Conservation (phyloP, 2,329 filamentous ascomycete species). For the Colletotrichum trifolii region DNA sequence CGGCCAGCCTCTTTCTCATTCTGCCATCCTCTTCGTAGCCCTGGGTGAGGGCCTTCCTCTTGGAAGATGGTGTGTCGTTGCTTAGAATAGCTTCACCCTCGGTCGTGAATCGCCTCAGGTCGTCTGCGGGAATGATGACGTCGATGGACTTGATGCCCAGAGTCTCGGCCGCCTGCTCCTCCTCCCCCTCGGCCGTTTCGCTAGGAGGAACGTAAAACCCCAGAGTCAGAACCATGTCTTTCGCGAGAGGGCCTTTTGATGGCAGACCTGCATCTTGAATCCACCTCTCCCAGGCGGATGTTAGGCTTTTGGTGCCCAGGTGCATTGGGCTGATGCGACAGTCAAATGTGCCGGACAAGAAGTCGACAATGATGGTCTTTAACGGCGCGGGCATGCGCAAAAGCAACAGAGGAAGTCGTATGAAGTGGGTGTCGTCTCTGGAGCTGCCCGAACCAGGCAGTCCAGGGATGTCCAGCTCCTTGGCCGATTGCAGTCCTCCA, state of each 20-base stretch:
- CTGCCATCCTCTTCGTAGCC: slow-evolving; percentile 47
- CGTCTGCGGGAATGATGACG: slow-evolving; percentile 60
- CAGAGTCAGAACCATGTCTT: slow-evolving; percentile 63
- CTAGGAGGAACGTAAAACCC: slow-evolving; percentile 58
- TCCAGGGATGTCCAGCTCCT: slow-evolving; percentile 18
- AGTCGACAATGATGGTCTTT: slow-evolving; percentile 60
- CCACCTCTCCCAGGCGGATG: slow-evolving; percentile 64
- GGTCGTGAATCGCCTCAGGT: slow-evolving; percentile 58
- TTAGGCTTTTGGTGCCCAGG: slow-evolving; percentile 62
- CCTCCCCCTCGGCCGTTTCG: slow-evolving; percentile 15
- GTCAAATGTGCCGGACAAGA: slow-evolving; percentile 65
- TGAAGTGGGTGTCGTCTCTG: slow-evolving; percentile 48
- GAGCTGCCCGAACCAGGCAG: slow-evolving; percentile 1
- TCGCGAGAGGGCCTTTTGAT: slow-evolving; percentile 47
- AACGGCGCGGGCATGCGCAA: slow-evolving; percentile 66
- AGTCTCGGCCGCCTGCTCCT: slow-evolving; percentile 34
- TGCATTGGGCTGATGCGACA: slow-evolving; percentile 63
- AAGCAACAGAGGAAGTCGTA: slow-evolving; percentile 63
- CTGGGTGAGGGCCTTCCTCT: slow-evolving; percentile 32
- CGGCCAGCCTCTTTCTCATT: slow-evolving; percentile 58
- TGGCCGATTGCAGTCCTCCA: background rate
- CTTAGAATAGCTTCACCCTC: slow-evolving; percentile 48
- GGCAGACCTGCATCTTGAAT: slow-evolving; percentile 51
- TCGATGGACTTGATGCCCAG: slow-evolving; percentile 59
- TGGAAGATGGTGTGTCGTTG: slow-evolving; percentile 17